Evolutionary conservation across 1,284 basidiomycete genomes (phyloP), one percentile per base, ranked within the genome.

Genomic region (Trichosporon asahii): DNA sequence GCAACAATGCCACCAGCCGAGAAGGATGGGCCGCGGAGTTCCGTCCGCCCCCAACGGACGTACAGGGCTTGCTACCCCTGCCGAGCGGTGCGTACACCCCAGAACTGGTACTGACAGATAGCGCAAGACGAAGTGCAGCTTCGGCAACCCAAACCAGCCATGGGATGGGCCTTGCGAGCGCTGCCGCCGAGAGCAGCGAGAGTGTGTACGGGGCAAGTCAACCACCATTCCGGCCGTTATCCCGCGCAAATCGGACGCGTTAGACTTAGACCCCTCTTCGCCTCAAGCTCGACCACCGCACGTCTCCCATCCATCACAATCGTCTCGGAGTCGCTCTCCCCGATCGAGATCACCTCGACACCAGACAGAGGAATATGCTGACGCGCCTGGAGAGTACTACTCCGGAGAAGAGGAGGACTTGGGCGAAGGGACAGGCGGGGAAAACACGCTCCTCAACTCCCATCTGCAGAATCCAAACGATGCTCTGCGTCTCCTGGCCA

Each of bases 51-150:
- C 40, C 40, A 68, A 37, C 67, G 70, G 23, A 71, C 70, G 1
- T 71, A 71, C 35, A 65, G 70, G 8, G 70, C 70, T 8, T 71
- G 70, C 33, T 67, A 66, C 18, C 70, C 9, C 23, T 65, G 40
- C 40, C 40, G 40, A 44, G 40, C 40, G 15, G 40, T 44, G 3
- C 40, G 40, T 44, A 8, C 12, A 12, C 3, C 14, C 4, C 6
- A 7, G 6, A 18, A n/a, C 40, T 12, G 6, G 2, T 5, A 18
- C 40, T 60, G 35, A 64, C 44, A 18, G 9, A n/a, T 63, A 71
- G 70, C 65, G 70, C 49, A 71, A 71, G 49, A 67, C 68, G 25
- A 71, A 71, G 27, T 71, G 70, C 68, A 64, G 61, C 37, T 71
- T 71, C 25, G 70, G 70, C 18, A 68, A 71, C 40, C 70, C 70